A percentile compares a stretch with the other conserved stretches of the same genome.
phyloP scores from a whole-genome alignment of 352 stramenopile genomes.

The Phytophthora quininea region DNA sequence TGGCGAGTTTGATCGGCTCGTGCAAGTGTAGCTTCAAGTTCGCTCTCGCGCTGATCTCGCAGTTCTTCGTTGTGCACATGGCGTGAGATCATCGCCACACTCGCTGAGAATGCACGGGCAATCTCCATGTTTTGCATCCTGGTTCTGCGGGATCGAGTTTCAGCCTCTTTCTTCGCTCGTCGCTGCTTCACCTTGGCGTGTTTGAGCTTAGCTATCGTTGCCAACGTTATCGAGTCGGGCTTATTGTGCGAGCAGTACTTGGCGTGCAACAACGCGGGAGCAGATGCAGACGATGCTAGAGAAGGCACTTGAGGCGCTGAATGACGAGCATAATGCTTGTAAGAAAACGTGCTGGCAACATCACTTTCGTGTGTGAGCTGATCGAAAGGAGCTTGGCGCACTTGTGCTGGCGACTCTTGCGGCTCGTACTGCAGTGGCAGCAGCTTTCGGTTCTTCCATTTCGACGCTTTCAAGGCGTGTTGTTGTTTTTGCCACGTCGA shows the following conservation, averaged over 20 bases:
- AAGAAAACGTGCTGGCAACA: slow-evolving; percentile 50
- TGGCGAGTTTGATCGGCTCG: slow-evolving; percentile 54
- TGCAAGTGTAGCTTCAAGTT: slow-evolving; percentile 48
- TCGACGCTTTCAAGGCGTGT: slow-evolving; percentile 16
- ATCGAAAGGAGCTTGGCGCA: slow-evolving; percentile 50
- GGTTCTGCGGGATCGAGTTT: slow-evolving; percentile 33
- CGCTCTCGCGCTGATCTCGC: slow-evolving; percentile 46
- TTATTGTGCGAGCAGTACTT: slow-evolving; percentile 33
- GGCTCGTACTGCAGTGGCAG: slow-evolving; percentile 18
- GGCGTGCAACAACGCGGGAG: slow-evolving; percentile 29
- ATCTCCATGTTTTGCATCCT: slow-evolving; percentile 53
- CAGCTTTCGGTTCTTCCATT: slow-evolving; percentile 21
- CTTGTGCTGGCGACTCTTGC: slow-evolving; percentile 16
- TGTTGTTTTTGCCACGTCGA: slow-evolving; percentile 35
- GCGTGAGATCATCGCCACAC: slow-evolving; percentile 78
- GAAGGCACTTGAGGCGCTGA: slow-evolving; percentile 25
- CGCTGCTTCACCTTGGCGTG: slow-evolving; percentile 34
- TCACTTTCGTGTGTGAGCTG: slow-evolving; percentile 47
- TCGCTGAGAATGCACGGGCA: slow-evolving; percentile 63
- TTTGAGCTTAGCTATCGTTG: slow-evolving; percentile 40
- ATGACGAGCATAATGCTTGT: slow-evolving; percentile 42
- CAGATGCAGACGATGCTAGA: slow-evolving; percentile 24
- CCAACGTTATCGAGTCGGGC: slow-evolving; percentile 19
- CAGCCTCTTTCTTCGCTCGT: slow-evolving; percentile 36
- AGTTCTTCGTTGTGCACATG: slow-evolving; percentile 77